Conservation (phyloP, 805 yeast species). For the Blastobotrys peoriensis region DNA sequence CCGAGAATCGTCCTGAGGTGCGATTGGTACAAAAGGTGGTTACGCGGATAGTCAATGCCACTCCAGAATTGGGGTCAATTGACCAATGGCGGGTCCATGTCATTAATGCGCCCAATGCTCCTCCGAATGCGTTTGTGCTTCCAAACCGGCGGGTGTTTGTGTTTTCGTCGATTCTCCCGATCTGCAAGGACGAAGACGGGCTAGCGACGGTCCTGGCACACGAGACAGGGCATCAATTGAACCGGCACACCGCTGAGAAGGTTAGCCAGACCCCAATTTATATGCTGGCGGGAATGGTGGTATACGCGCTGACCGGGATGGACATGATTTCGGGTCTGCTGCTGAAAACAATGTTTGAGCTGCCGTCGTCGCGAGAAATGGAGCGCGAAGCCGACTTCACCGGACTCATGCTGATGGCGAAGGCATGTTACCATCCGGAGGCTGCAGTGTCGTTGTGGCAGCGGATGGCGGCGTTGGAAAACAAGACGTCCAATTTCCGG, state of each 20-base stretch:
- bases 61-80: slow-evolving; percentile 18
- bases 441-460: slow-evolving; percentile 77
- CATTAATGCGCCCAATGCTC: slow-evolving; percentile 58
- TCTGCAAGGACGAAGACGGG: slow-evolving; percentile 80
- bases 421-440: slow-evolving; percentile 77
- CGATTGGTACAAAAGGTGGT: slow-evolving; percentile 55
- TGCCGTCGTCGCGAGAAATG: slow-evolving; percentile 89
- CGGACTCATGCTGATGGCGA: slow-evolving; percentile 86
- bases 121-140: slow-evolving; percentile 94
- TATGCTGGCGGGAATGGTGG: slow-evolving; percentile 43
- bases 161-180: slow-evolving; percentile 67
- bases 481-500: slow-evolving; percentile 23
- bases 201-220: slow-evolving; percentile 93
- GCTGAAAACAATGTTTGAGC: slow-evolving; percentile 49
- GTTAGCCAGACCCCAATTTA: slow-evolving; percentile 72
- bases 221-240: slow-evolving; percentile 90
- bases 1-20: slow-evolving; percentile 57
- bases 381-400: slow-evolving; percentile 95
- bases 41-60: slow-evolving; percentile 47
- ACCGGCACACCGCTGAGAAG: slow-evolving; percentile 84
- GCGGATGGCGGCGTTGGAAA: slow-evolving; percentile 60
- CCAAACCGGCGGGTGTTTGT: slow-evolving; percentile 97
- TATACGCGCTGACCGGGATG: slow-evolving; percentile 60
- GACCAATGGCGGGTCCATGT: slow-evolving; percentile 76
- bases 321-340: slow-evolving; percentile 47